Evolutionary conservation across 2,329 filamentous ascomycete genomes (phyloP).

Genomic region (Ophiocordyceps camponoti-saundersi): DNA sequence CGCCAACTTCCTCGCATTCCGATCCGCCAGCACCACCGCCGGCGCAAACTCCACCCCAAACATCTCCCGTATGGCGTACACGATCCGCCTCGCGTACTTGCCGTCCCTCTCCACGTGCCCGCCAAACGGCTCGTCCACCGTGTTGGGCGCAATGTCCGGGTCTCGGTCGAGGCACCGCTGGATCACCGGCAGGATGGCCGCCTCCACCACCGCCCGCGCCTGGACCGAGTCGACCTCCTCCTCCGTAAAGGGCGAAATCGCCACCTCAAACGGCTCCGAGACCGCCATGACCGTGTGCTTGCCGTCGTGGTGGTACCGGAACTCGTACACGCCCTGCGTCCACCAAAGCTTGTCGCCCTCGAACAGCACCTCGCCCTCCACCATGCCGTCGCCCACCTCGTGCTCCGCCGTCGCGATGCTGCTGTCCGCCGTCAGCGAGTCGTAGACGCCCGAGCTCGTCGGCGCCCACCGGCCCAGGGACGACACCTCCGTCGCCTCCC

Average conservation of each 20-base stretch:
- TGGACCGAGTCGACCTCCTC: constrained; percentile 51
- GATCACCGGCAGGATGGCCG: constrained; percentile 63
- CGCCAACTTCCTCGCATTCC: constrained; percentile 74
- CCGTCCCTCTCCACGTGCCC: constrained; percentile 69
- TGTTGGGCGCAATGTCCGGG: constrained; percentile 73
- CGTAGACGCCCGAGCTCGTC: constrained; percentile 59
- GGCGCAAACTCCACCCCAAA: constrained; percentile 93
- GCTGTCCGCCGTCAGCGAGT: constrained; percentile 55
- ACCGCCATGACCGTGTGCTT: constrained; percentile 89
- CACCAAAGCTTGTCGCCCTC: constrained; percentile 91
- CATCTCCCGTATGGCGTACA: constrained; percentile 92
- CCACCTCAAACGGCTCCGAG: constrained; percentile 82
- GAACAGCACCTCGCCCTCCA: constrained; percentile 53
- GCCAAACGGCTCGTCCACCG: constrained; percentile 68
- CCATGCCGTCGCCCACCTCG: constrained; percentile 28
- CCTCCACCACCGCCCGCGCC: constrained; percentile 49
- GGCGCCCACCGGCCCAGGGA: constrained; percentile 84
- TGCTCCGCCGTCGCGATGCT: constrained; percentile 60
- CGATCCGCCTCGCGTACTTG: constrained; percentile 78
- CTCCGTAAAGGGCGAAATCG: constrained; percentile 62
- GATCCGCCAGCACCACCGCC: constrained; percentile 81
- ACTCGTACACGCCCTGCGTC: constrained; percentile 91
- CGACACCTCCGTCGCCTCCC: constrained; percentile 67
- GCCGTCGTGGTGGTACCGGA: constrained; percentile 89
- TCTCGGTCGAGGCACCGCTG: constrained; percentile 88